Evolutionary conservation across 2,329 filamentous ascomycete genomes (phyloP), one percentile per base, ranked within the genome.

Genomic region (Elsinoe arachidis): DNA sequence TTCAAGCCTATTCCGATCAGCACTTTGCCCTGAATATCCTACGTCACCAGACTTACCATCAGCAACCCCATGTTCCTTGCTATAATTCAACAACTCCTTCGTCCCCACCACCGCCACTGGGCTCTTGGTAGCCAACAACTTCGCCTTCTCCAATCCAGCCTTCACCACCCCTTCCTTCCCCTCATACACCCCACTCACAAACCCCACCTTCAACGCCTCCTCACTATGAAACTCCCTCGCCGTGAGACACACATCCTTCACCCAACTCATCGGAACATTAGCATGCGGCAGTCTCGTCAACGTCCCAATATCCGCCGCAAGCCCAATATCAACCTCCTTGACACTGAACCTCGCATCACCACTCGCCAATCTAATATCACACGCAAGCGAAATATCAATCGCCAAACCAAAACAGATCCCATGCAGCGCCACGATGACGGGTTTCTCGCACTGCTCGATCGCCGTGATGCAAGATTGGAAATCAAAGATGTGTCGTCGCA

Each of bases 401-500:
- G 83, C 88, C 9, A 95, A 77, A 14, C 90, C 90, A 64, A 88
- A 83, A 2, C 85, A 80, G 63, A 91, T 82, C 39, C 86, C 90
- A 66, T 95, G 88, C 62, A 96, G 73, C 17, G 90, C 84, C 54
- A 83, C 85, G 59, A 97, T 87, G 34, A 96, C 88, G 60, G 90
- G 90, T 74, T 97, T 97, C 73, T 93, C 88, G 72, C 92, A 97
- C 64, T 80, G 84, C 70, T 96, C 92, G 55, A 95, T 75, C 12
- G 84, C 80, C 1, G 78, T 79, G 61, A 99, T 84, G 66, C 84
- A 87, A 54, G 80, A 79, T 72, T 99, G 93, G 70, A 96, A 95
- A 61, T 89, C 83, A 60, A 79, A 72, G 58, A 97, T 85, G 69
- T 89, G 80, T 33, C 83, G 79, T 51, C 88, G 80, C 52, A 91